Evolutionary conservation across 2,329 filamentous ascomycete genomes (phyloP), one percentile per base, ranked within the genome.

Genomic region (Knoxdaviesia capensis): DNA sequence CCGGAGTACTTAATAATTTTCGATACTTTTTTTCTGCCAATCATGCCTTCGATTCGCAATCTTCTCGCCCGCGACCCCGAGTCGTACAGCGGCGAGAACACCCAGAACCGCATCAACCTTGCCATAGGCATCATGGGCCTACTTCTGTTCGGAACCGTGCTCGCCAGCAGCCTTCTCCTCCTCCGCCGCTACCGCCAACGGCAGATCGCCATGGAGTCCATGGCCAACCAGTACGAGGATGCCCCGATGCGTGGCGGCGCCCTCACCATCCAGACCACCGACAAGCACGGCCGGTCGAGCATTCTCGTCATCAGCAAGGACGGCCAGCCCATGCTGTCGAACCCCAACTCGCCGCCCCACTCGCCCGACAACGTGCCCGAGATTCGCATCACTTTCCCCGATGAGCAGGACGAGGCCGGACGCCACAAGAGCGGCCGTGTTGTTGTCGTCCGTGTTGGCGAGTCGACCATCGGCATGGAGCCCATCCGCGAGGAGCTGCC

Each of bases 361-460:
- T 83, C 80, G 38, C 79, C 81, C n/a, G 83, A 74, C 59, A 80
- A 81, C 50, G 71, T 96, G 31, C 90, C 90, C 20, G 83, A 96
- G 63, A 98, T 98, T 54, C 85, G 87, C 61, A 94, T 98, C 59
- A 96, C 90, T 34, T 96, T 98, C 66, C 90, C 90, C 10, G 84
- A 92, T 52, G 90, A 96, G 66, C 79, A 92, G 51, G 87, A 94
- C 55, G 82, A 85, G 50, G 65, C 74, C 43, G 88, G 88, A 51
- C 84, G 77, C 59, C 71, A 71, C 52, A 81, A 81, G 64, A 85
- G 80, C 49, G 88, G 88, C 33, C 77, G 87, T 32, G 86, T 96
- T 41, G 80, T 98, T 28, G 76, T 96, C 34, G 88, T 98, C 43
- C 75, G 84, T 41, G 84, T 96, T 41, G 86, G 87, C 47, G 90